These are phyloP conservation scores for Pythium aphanidermatum DNA, from an alignment of 352 stramenopile species.

Conservation along the genomic window DNA sequence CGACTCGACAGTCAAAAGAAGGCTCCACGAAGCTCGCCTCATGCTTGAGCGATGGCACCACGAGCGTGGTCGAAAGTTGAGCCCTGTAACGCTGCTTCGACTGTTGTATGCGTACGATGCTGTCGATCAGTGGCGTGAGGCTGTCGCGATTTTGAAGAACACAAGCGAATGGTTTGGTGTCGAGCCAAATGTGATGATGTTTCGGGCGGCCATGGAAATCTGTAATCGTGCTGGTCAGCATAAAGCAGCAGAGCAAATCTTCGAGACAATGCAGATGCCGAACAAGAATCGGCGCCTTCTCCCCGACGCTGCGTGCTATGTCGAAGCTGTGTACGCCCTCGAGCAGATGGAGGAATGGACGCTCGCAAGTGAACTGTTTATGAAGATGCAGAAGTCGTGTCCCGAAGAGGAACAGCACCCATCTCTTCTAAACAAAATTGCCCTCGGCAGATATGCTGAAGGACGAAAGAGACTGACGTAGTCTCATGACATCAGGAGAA, in stretches of 20 bases:
- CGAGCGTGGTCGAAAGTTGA: conserved; percentile 3
- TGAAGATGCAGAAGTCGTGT: conserved; percentile 65
- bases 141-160: conserved; percentile 41
- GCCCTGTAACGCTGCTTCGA: conserved; percentile 27
- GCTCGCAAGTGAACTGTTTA: conserved; percentile 54
- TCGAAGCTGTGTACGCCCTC: conserved; percentile 67
- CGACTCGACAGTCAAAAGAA: neutral
- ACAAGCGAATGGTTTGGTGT: conserved; percentile 35
- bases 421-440: conserved; percentile 47
- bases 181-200: conserved; percentile 35
- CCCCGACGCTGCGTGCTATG: conserved; percentile 52
- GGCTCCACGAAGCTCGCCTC: conserved; percentile 23
- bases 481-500: neutral
- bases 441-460: conserved; percentile 58
- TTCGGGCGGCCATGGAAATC: conserved; percentile 54
- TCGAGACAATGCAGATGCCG: conserved; percentile 57
- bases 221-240: conserved; percentile 55
- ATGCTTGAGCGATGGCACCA: conserved; percentile 39
- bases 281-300: conserved; percentile 30
- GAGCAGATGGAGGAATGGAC: conserved; percentile 69
- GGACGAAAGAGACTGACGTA: conserved; percentile 11
- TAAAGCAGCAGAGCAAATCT: conserved; percentile 53
- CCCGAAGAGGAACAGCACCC: conserved; percentile 42
- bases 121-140: conserved; percentile 39
- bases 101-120: conserved; percentile 44